Base-by-base conservation (phyloP, 1,284 basidiomycete species). In the Leccinum angustisporum region DNA sequence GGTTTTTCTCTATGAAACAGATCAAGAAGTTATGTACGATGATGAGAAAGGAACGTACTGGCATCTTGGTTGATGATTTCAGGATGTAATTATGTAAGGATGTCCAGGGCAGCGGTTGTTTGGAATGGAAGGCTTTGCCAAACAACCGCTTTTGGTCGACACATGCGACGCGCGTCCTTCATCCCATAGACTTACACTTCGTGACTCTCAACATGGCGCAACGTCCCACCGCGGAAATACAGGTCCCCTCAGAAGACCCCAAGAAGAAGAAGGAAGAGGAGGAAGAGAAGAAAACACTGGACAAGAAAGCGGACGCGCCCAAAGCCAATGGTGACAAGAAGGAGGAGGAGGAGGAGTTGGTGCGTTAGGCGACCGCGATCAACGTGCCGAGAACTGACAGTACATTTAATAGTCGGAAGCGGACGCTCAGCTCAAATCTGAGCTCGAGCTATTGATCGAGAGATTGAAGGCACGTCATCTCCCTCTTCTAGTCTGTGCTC, bases 401-500 rank as follows among this genome's bases (percentile, higher is more conserved):
- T 14, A 43, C 36, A 14, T 57, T 50, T 59, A 61, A 0, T 67
- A 96, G 94, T 94, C 92, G 21, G 97, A 99, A 74, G 97, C 43
- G n/a, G 43, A 46, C 18, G 43, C 7, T 38, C 94, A 97, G 74
- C 87, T 99, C 63, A 94, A 94, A 79, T 91, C 88, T 64, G 96
- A 99, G 79, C 84, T 99, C 36, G 97, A 99, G 75, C 97, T 99
- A 96, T 86, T 99, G 30, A 88, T 97, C 31, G 95, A 99, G 76
- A 86, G 97, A 54, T 77, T 99, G 63, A 94, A 93, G 81, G 96
- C 95, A 67, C 61, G 76, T 54, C 14, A 13, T 46, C 63, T 50
- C 30, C 40, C 2, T 25, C 36, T 25, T 10, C 16, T 33, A 8
- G 25, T 40, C 55, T 21, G 56, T 25, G 31, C 63, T 53, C 21